phyloP scores from a whole-genome alignment of 805 yeast species.

The Starmerella sp. region DNA sequence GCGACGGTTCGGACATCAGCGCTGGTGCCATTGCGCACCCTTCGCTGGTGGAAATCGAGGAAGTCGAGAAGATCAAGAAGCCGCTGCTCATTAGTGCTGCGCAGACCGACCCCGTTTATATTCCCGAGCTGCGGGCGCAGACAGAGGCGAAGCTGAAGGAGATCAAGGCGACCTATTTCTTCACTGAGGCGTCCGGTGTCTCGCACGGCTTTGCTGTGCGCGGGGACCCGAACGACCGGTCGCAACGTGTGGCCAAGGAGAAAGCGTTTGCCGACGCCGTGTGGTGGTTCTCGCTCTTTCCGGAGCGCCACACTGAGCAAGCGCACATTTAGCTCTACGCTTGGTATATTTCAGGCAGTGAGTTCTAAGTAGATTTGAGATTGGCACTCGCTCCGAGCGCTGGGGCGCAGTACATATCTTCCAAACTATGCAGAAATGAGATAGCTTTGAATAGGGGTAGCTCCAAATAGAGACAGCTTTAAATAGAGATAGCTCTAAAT shows the following conservation, averaged over 20 bases:
- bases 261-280: constrained; percentile 42
- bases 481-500: no score
- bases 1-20: constrained; percentile 28
- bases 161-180: constrained; percentile 45
- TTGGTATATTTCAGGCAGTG: no score
- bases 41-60: constrained; percentile 57
- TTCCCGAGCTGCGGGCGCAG: constrained; percentile 49
- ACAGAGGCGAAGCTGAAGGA: constrained; percentile 50
- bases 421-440: no score
- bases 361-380: no score
- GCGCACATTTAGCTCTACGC: no score
- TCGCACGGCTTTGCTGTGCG: constrained; percentile 71
- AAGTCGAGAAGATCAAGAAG: constrained; percentile 45
- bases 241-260: constrained; percentile 52
- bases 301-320: no score
- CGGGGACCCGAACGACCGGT: constrained; percentile 51
- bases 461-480: no score
- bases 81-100: constrained; percentile 70
- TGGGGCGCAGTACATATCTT: no score
- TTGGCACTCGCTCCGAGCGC: no score
- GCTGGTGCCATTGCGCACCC: constrained; percentile 84
- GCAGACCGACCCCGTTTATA: constrained; percentile 52
- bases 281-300: constrained; percentile 21
- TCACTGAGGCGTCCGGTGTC: constrained; percentile 52
- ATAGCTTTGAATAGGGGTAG: no score